Base-by-base conservation (phyloP, 2,329 filamentous ascomycete genomes). In the Talaromyces sp. region DNA sequence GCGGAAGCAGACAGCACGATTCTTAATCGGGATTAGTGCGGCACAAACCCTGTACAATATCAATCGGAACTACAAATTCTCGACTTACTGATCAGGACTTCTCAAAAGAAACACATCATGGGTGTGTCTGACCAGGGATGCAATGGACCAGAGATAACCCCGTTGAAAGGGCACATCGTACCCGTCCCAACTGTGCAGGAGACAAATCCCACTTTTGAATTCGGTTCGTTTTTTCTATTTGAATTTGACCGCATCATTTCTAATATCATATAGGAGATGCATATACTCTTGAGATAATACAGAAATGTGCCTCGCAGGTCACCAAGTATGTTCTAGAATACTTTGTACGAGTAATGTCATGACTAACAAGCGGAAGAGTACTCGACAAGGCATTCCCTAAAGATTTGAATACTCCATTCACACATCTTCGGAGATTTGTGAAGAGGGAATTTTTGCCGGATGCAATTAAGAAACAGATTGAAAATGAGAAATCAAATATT, bases 121-220 rank as follows among this genome's bases (percentile, higher is more conserved):
- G 27, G 19, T 11, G 37, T 5, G 22, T 59, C 35, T 59, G 27
- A 43, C 31, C 39, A 31, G 2, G 37, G 2, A 39, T 14, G 0
- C 14, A 43, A 58, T 33, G 66, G 39, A 13, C 19, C 58, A 41
- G 39, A 35, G 6, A 65, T 79, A 19, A 60, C 67, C 56, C 75
- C 78, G 54, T 67, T 78, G 8, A 39, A 66, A 5, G 78, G 78
- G 37, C 54, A 72, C n/a, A 71, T 81, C 37, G 65, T 75, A 39
- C 75, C 79, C 14, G 72, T 82, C 56, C 77, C 75, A 65, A 81
- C 80, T 0, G 72, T 82, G 9, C 79, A 82, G 63, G 78, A 82
- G 68, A 77, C 76, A 13, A 72, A 71, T 14, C 74, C 79, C 0
- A 70, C 67, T 5, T 76, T 81, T 66, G 76, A 77, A 31, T 80